Evolutionary conservation across 2,329 filamentous ascomycete genomes (phyloP).

Genomic region (Paraphaeosphaeria minitans): DNA sequence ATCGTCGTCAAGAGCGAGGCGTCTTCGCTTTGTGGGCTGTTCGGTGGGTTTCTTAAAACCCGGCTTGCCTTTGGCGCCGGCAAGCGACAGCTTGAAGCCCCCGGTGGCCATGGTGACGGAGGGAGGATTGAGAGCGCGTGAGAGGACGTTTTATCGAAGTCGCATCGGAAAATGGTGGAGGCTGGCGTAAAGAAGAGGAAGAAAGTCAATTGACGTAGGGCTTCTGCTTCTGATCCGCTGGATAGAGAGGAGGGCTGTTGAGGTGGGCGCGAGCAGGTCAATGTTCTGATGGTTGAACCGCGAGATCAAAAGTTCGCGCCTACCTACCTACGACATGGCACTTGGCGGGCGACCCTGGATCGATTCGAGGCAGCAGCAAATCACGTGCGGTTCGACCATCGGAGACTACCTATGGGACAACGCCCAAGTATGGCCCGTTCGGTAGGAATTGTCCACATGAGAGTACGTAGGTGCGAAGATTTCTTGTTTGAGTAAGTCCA

Average conservation of each 20-base stretch:
- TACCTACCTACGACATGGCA: slow-evolving; percentile 28
- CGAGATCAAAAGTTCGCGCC: slow-evolving; percentile 22
- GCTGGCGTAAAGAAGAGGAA: not conserved
- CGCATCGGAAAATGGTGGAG: not conserved
- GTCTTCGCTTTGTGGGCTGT: slow-evolving; percentile 33
- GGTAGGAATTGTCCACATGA: not conserved
- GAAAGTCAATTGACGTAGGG: too few species aligned
- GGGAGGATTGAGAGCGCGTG: slow-evolving; percentile 8
- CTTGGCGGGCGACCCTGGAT: slow-evolving; percentile 19
- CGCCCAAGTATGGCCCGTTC: not conserved
- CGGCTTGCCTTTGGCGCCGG: slow-evolving; percentile 34
- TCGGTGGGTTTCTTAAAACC: slow-evolving; percentile 29
- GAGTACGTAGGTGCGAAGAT: not conserved
- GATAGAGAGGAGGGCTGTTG: not conserved
- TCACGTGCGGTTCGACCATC: slow-evolving; percentile 8
- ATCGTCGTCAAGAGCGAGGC: slow-evolving; percentile 38
- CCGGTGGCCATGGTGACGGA: slow-evolving; percentile 41
- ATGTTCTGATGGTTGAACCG: not conserved
- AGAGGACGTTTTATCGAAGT: not conserved
- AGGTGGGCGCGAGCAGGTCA: slow-evolving; percentile 2
- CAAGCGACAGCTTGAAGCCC: slow-evolving; percentile 46
- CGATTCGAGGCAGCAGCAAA: too few species aligned
- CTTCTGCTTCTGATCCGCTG: too few species aligned
- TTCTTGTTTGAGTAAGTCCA: not conserved
- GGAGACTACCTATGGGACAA: not conserved